Percentiles rank a stretch among this genome's conserved stretches.
These are phyloP conservation scores for Kwoniella botswanensis DNA, from an alignment of 768 basidiomycete species.

Conservation along the genomic window DNA sequence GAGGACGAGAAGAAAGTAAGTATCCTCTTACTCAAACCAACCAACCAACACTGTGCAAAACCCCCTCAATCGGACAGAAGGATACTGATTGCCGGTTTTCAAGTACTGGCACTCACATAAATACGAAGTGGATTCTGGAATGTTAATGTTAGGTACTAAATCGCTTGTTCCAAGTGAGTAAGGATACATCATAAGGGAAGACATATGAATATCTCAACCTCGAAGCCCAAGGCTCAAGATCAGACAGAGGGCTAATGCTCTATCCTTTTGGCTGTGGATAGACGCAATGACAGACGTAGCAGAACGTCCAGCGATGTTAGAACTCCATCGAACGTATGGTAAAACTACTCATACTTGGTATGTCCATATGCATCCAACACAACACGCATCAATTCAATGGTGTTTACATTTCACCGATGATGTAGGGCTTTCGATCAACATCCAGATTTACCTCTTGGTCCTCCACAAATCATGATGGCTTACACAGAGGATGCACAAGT, in stretches of 20 bases:
- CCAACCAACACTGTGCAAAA: background rate
- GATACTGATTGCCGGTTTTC: too few relatives aligned
- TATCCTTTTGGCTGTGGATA: conserved; percentile 7
- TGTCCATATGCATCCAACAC: conserved; percentile 1
- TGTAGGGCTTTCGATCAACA: conserved; percentile 26
- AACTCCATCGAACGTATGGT: conserved; percentile 63
- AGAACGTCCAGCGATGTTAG: conserved; percentile 60
- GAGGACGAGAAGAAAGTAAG: conserved; percentile 61
- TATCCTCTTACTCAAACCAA: background rate
- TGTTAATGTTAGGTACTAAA: conserved; percentile 51
- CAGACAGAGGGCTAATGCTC: background rate
- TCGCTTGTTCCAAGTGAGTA: conserved; percentile 48
- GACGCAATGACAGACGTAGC: conserved; percentile 45
- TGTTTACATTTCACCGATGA: too few relatives aligned
- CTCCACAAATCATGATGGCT: conserved; percentile 63
- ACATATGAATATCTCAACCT: background rate
- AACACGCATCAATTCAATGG: too few relatives aligned
- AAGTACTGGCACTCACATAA: conserved; percentile 66
- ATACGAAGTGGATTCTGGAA: conserved; percentile 52
- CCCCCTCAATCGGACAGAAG: too few relatives aligned
- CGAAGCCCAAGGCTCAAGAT: background rate
- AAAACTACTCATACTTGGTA: conserved; percentile 59
- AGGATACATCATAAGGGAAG: too few relatives aligned
- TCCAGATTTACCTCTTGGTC: conserved; percentile 62
- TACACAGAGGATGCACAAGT: conserved; percentile 60